These are phyloP conservation scores for Rhododendron mucronatum DNA, from an alignment of 148 eudicot genomes.

Conservation along the genomic window DNA sequence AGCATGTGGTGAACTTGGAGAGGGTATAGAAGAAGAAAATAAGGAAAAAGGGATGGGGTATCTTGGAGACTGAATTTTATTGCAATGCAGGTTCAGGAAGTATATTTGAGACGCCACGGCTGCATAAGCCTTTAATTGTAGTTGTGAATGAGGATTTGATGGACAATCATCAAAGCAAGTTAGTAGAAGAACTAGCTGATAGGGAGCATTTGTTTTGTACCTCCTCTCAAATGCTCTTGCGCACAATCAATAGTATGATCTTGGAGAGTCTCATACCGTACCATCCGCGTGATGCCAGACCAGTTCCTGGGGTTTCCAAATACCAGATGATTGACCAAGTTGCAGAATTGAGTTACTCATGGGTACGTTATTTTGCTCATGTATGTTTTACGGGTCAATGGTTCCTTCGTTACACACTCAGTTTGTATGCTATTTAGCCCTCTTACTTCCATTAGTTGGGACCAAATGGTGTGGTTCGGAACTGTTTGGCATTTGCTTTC, in stretches of 20 bases:
- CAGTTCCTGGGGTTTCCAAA: too few species aligned
- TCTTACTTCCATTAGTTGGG: neutral
- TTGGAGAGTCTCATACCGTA: too few species aligned
- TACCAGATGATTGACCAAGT: too few species aligned
- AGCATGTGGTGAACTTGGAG: neutral
- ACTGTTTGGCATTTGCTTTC: neutral
- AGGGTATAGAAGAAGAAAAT: neutral
- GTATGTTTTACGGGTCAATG: neutral
- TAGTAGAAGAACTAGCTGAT: too few species aligned
- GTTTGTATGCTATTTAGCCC: neutral
- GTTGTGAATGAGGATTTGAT: too few species aligned
- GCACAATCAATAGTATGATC: too few species aligned
- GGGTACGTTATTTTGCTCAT: neutral
- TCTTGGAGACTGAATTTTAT: neutral
- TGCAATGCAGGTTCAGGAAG: conserved; percentile 20
- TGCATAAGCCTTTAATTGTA: too few species aligned
- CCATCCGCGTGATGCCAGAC: too few species aligned
- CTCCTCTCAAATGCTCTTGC: too few species aligned
- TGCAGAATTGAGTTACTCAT: neutral
- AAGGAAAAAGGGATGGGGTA: neutral
- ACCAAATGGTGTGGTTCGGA: neutral
- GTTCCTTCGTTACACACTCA: neutral
- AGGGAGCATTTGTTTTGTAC: too few species aligned
- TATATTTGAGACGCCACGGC: too few species aligned
- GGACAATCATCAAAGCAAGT: too few species aligned